Base-by-base conservation (phyloP, 352 stramenopile species). In the Phytophthora pluvialis region DNA sequence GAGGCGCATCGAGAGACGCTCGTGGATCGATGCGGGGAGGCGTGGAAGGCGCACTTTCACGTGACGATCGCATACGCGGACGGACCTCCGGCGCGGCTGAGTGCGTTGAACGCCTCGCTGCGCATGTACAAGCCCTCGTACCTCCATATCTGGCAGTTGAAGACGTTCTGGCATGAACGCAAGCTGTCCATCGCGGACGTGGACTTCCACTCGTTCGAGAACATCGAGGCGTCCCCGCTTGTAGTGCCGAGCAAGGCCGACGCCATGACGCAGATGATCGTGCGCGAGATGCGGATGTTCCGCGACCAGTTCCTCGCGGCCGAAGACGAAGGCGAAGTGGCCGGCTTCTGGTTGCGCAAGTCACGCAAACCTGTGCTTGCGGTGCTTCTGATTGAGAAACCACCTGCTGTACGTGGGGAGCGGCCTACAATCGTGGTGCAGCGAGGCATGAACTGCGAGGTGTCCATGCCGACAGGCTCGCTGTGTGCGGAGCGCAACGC, bases 401-500 rank as follows among this genome's bases (percentile, higher is more conserved):
- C 70, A 38, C 75, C 87, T 42, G 68, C 74, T 3, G 55, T 73
- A 6, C 72, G 70, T 4, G 66, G 77, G 29, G 82, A 89, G 59
- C 73, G 57, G 5, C 56, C 70, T 21, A 69, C 49, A 18, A 65
- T 92, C 8, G 70, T 93, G 26, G 77, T 98, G 42, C 97, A 98
- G 60, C 88, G 97, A 55, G 98, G 97, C 32, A 99, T 98, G 71
- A 99, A 99, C 80, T 99, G 98, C 82, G 98, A 99, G 75, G 97
- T 99, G 33, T 97, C 86, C 21, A 98, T 98, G 94, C 93, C 93
- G n/a, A 98, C 93, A 28, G 89, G 96, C 2, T 98, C 91, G 36
- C 85, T 99, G 13, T 99, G 97, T 75, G 93, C 97, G 3, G 98
- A 99, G 79, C 86, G 98, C 16, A 99, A 99, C 63, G 97, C 97